Conservation (phyloP, 345 rosid genomes). For the Clausena lansium region DNA sequence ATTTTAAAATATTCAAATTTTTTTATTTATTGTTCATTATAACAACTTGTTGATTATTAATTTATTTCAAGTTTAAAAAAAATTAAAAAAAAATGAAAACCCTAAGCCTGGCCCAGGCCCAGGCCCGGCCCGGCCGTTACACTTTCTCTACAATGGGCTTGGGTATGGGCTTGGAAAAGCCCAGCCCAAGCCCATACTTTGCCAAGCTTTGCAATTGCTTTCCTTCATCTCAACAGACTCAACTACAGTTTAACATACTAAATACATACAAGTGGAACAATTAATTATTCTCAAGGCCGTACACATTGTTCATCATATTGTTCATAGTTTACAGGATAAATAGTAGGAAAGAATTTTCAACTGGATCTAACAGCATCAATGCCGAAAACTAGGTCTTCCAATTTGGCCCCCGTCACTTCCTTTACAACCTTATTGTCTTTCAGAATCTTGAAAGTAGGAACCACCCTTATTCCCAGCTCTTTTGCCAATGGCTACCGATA, state of each 20-base stretch:
- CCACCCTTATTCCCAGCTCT: slow-evolving; percentile 87
- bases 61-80: too few species aligned
- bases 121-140: too few species aligned
- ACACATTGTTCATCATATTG: not conserved
- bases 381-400: slow-evolving; percentile 67
- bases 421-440: slow-evolving; percentile 62
- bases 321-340: slow-evolving; percentile 20
- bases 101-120: too few species aligned
- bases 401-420: slow-evolving; percentile 85
- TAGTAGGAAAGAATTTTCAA: slow-evolving; percentile 29
- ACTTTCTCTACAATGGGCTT: too few species aligned
- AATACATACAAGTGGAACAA: slow-evolving; percentile 2
- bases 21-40: too few species aligned
- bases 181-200: too few species aligned
- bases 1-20: too few species aligned
- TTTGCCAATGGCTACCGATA: slow-evolving; percentile 76
- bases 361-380: slow-evolving; percentile 67
- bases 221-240: not conserved
- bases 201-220: not conserved
- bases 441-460: slow-evolving; percentile 88
- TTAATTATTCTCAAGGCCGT: slow-evolving; percentile 7
- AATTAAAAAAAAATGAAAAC: too few species aligned
- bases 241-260: not conserved
- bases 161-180: too few species aligned
- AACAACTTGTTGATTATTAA: too few species aligned